Percentiles rank a stretch among this genome's conserved stretches.
phyloP scores from a whole-genome alignment of 306 rosid genomes.

The Boehmeria nivea region DNA sequence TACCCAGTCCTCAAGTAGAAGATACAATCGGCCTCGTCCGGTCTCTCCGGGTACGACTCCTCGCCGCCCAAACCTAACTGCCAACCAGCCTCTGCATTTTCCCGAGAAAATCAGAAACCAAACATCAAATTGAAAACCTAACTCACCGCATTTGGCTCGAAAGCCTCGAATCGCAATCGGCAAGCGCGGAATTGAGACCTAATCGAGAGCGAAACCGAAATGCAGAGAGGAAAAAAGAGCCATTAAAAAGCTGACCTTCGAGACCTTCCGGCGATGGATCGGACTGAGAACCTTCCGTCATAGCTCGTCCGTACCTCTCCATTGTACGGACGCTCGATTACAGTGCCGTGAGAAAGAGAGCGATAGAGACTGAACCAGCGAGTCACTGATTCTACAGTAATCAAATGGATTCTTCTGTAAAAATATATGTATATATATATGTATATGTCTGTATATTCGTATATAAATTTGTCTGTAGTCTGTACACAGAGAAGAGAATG shows the following conservation, averaged over 20 bases:
- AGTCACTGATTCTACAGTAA: conserved; percentile 26
- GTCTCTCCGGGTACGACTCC: conserved; percentile 86
- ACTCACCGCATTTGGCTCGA: conserved; percentile 31
- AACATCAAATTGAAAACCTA: neutral
- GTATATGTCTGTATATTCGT: neutral
- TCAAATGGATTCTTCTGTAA: neutral
- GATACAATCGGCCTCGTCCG: conserved; percentile 86
- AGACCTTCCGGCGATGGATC: conserved; percentile 74
- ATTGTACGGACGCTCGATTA: conserved; percentile 56
- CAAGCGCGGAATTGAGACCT: conserved; percentile 11
- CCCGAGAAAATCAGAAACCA: neutral
- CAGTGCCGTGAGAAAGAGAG: too few relatives aligned
- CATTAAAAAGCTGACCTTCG: too few relatives aligned
- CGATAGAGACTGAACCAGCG: neutral
- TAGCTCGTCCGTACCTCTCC: conserved; percentile 75
- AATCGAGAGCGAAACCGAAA: conserved; percentile 7
- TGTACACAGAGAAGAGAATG: conserved; percentile 25
- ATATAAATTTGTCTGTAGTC: neutral
- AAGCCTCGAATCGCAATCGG: conserved; percentile 33
- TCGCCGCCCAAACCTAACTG: conserved; percentile 50
- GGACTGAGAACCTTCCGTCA: conserved; percentile 61
- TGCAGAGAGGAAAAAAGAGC: too few relatives aligned
- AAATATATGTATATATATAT: conserved; percentile 2
- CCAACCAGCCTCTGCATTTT: conserved; percentile 61
- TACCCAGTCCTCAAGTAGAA: conserved; percentile 72